Evolutionary conservation across 805 yeast species (phyloP).

Genomic region (Diddensiella santjacobensis): DNA sequence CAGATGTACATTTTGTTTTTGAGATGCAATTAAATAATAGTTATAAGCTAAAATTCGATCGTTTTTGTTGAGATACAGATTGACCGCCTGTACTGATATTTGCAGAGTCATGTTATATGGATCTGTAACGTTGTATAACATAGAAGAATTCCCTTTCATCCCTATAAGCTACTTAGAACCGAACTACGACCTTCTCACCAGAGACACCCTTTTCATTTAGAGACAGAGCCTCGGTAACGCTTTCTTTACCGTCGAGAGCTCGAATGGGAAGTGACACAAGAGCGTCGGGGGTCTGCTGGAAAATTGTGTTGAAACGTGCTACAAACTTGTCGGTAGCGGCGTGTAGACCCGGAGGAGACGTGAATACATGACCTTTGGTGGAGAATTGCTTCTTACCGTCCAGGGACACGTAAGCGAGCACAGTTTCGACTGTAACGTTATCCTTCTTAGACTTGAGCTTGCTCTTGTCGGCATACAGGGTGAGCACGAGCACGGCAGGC

Average conservation of each 20-base stretch:
- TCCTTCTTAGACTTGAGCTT: neutral
- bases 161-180: no score
- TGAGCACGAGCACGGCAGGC: constrained; percentile 1
- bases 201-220: constrained; percentile 12
- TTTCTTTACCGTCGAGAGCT: constrained; percentile 16
- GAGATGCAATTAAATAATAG: no score
- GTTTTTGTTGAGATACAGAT: no score
- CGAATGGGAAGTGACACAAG: constrained; percentile 17
- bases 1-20: no score
- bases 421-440: neutral
- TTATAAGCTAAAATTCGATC: no score
- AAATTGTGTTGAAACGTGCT: constrained; percentile 2
- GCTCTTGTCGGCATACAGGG: constrained; percentile 1
- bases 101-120: no score
- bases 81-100: no score
- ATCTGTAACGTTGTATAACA: no score
- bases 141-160: no score
- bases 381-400: constrained; percentile 17
- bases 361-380: neutral
- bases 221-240: constrained; percentile 17
- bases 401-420: constrained; percentile 17
- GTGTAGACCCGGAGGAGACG: constrained; percentile 16
- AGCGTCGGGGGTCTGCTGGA: constrained; percentile 2
- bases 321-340: constrained; percentile 7
- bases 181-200: constrained; percentile 20